Percentiles rank a stretch among this genome's conserved stretches.
Conservation (phyloP, 2,329 filamentous ascomycete species). For the Trichoderma sp. region DNA sequence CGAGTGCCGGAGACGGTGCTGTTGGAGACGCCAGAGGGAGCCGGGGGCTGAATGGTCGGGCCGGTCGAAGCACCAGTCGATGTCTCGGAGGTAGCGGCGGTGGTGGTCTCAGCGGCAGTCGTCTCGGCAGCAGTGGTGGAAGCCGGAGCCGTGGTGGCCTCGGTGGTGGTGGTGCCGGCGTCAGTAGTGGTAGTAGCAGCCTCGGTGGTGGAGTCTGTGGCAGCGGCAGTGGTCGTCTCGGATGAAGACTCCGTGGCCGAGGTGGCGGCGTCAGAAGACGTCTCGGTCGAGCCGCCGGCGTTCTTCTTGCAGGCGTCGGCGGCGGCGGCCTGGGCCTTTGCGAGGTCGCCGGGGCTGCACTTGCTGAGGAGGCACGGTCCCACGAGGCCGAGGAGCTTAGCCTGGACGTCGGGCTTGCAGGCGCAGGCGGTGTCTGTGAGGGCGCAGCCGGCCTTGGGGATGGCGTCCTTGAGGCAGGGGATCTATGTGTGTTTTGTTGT, state of each 20-base stretch:
- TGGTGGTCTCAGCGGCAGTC: not conserved
- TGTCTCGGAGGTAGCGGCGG: not conserved
- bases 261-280: slow-evolving; percentile 2
- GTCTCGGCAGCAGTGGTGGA: not conserved
- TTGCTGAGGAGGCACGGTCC: slow-evolving; percentile 40
- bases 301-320: slow-evolving; percentile 36
- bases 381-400: slow-evolving; percentile 37
- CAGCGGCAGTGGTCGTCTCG: slow-evolving; percentile 17
- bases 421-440: slow-evolving; percentile 44
- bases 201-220: slow-evolving; percentile 14
- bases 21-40: slow-evolving; percentile 18
- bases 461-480: slow-evolving; percentile 42
- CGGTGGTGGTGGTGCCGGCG: slow-evolving; percentile 10
- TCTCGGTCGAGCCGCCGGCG: slow-evolving; percentile 1
- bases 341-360: slow-evolving; percentile 41
- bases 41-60: slow-evolving; percentile 18
- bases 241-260: not conserved
- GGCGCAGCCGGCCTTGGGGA: slow-evolving; percentile 43
- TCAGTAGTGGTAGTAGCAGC: slow-evolving; percentile 3
- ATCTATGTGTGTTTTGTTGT: slow-evolving; percentile 31
- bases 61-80: slow-evolving; percentile 22
- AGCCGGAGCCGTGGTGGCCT: not conserved
- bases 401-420: slow-evolving; percentile 43
- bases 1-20: slow-evolving; percentile 24
- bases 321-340: slow-evolving; percentile 40